These are phyloP conservation scores for Psilocybe subaeruginosa DNA, from an alignment of 768 basidiomycete genomes.

Conservation along the genomic window DNA sequence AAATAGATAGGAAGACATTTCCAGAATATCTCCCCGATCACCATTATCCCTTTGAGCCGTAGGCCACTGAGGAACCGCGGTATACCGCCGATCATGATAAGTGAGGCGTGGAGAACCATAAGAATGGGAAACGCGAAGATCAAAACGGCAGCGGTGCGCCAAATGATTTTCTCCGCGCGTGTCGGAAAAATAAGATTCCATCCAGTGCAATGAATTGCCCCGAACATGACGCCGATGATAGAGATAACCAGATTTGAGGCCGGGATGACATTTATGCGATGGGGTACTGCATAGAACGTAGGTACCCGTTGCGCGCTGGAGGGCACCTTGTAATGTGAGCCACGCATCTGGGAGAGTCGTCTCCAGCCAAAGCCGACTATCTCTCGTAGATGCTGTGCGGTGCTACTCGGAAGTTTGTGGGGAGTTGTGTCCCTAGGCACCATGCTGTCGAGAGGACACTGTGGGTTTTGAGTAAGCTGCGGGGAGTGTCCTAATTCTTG, in stretches of 20 bases:
- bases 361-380: not conserved
- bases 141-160: conserved; percentile 24
- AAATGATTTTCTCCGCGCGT: conserved; percentile 21
- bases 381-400: not conserved
- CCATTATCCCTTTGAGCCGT: not conserved
- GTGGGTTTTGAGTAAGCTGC: too few relatives aligned
- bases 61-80: not conserved
- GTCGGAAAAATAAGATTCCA: conserved; percentile 31
- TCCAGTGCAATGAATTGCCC: conserved; percentile 18
- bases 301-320: not conserved
- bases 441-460: too few relatives aligned
- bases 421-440: too few relatives aligned
- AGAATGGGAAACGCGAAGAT: conserved; percentile 10
- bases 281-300: not conserved
- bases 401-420: not conserved
- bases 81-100: not conserved
- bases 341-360: not conserved
- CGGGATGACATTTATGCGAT: not conserved
- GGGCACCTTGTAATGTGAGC: not conserved
- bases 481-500: too few relatives aligned
- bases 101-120: not conserved
- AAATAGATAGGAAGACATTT: not conserved
- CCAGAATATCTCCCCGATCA: not conserved
- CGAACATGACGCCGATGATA: conserved; percentile 17
- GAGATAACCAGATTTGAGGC: not conserved